Percentiles rank a stretch among this genome's conserved stretches.
These are phyloP conservation scores for Coniochaeta sp. DNA, from an alignment of 2,329 filamentous ascomycete genomes.

Conservation along the genomic window DNA sequence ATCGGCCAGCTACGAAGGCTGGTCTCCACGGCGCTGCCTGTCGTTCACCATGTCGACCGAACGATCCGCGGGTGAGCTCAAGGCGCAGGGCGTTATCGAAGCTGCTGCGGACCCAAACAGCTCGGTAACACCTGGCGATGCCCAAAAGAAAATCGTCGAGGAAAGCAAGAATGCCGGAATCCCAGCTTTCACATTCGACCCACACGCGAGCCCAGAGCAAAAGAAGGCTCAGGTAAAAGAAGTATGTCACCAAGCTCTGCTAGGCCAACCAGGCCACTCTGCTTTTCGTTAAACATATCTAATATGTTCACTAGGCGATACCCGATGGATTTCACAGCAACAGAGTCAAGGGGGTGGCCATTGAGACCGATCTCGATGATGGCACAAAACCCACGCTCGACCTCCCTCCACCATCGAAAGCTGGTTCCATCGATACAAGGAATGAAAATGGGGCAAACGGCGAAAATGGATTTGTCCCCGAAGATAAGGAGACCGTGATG, in stretches of 20 bases:
- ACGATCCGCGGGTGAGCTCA: conserved; percentile 51
- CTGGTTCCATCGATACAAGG: conserved; percentile 53
- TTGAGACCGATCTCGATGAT: conserved; percentile 75
- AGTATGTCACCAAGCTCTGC: conserved; percentile 43
- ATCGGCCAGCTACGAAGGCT: not conserved
- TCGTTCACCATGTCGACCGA: conserved; percentile 21
- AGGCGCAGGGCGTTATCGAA: conserved; percentile 72
- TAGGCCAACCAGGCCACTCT: not conserved
- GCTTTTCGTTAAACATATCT: conserved; percentile 5
- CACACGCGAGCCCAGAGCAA: conserved; percentile 72
- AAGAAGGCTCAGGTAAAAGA: conserved; percentile 74
- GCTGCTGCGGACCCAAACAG: conserved; percentile 66
- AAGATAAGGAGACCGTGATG: conserved; percentile 47
- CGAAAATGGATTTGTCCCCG: conserved; percentile 31
- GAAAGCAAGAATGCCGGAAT: conserved; percentile 75
- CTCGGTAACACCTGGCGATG: conserved; percentile 59
- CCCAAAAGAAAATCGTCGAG: conserved; percentile 65
- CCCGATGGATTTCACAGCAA: conserved; percentile 57
- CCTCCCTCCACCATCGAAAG: conserved; percentile 67
- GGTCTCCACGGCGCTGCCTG: conserved; percentile 4
- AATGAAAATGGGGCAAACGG: conserved; percentile 42
- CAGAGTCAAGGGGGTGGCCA: conserved; percentile 55
- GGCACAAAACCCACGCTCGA: conserved; percentile 64
- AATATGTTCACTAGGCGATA: conserved; percentile 41
- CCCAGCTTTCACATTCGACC: conserved; percentile 78